Percentiles rank a stretch among this genome's conserved stretches.
phyloP scores from a whole-genome alignment of 83 land plant species.

The Picea abies region DNA sequence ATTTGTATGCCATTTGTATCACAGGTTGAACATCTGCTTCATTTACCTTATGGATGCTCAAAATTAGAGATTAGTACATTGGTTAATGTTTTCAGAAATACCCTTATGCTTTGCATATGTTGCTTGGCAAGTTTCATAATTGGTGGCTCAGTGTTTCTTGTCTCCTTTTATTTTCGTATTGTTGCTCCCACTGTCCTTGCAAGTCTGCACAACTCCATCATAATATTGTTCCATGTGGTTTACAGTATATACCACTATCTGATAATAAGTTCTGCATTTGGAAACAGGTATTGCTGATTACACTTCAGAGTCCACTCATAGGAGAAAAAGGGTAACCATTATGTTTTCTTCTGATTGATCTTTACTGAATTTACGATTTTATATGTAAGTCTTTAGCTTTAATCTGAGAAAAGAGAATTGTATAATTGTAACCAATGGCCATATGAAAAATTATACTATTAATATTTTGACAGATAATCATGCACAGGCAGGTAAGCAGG shows the following conservation, averaged over 20 bases:
- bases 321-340: constrained; percentile 43
- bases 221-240: neutral
- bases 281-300: constrained; percentile 40
- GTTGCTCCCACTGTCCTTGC: neutral
- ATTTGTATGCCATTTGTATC: neutral
- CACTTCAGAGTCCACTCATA: constrained; percentile 42
- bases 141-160: neutral
- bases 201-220: neutral
- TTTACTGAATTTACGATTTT: neutral
- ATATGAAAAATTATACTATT: neutral
- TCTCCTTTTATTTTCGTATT: neutral
- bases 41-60: neutral
- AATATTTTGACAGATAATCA: neutral
- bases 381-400: neutral
- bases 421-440: neutral
- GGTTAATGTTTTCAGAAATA: neutral
- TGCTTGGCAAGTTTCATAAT: neutral
- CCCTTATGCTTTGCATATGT: neutral
- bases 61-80: neutral
- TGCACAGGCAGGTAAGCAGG: neutral
- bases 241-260: neutral
- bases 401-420: neutral
- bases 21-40: neutral
- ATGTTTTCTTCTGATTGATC: neutral
- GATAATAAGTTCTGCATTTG: constrained; percentile 3